phyloP scores from a whole-genome alignment of 305 asterid species.

The Fraxinus latifolia region DNA sequence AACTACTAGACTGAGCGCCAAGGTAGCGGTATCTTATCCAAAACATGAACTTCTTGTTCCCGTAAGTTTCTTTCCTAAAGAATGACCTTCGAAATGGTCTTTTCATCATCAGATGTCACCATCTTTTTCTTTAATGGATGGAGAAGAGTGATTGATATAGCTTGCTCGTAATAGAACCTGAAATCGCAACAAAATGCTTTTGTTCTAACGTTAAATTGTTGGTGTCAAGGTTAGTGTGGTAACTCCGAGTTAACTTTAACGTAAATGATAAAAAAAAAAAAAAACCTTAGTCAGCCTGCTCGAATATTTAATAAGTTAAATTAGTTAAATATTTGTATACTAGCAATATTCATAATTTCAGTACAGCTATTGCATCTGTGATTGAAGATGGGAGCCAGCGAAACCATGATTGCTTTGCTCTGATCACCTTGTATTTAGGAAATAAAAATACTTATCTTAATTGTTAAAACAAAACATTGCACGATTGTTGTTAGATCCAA shows the following conservation, averaged over 20 bases:
- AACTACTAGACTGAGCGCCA: background rate
- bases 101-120: too few relatives aligned
- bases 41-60: background rate
- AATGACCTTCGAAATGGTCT: too few relatives aligned
- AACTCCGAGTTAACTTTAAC: background rate
- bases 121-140: too few relatives aligned
- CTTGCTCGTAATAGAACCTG: too few relatives aligned
- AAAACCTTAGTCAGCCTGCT: background rate
- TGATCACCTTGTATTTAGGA: background rate
- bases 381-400: background rate
- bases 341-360: background rate
- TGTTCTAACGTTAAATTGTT: too few relatives aligned
- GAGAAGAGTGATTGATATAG: too few relatives aligned
- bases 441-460: background rate
- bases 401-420: background rate
- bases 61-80: background rate
- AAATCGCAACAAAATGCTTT: too few relatives aligned
- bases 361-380: background rate
- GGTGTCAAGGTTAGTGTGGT: too few relatives aligned
- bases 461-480: background rate
- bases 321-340: background rate
- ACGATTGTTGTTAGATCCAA: constrained; percentile 3
- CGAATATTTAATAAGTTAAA: background rate
- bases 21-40: background rate
- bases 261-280: background rate